phyloP scores from a whole-genome alignment of 2,329 filamentous ascomycete genomes.

The Arthrinium phaeospermum region DNA sequence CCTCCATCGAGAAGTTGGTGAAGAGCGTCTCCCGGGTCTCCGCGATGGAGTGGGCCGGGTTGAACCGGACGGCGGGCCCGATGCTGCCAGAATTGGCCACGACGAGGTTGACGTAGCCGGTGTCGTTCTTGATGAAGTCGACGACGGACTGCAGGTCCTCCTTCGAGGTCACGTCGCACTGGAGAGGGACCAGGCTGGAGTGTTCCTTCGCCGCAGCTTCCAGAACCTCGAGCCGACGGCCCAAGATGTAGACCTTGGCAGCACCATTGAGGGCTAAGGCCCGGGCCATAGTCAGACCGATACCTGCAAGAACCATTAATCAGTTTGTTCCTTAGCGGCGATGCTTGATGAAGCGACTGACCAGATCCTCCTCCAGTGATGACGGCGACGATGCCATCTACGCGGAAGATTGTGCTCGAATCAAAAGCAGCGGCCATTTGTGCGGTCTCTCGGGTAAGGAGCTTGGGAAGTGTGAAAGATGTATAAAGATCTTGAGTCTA shows the following conservation, averaged over 20 bases:
- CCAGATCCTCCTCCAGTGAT: constrained; percentile 20
- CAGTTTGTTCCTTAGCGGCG: constrained; percentile 14
- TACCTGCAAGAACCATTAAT: constrained; percentile 46
- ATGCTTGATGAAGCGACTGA: constrained; percentile 15
- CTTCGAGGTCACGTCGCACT: constrained; percentile 69
- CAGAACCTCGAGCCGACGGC: constrained; percentile 57
- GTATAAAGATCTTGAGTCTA: no score
- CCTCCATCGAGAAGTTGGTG: constrained; percentile 48
- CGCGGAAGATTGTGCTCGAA: constrained; percentile 13
- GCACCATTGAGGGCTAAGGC: constrained; percentile 62
- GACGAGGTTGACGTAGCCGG: constrained; percentile 67
- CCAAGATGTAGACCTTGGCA: constrained; percentile 63
- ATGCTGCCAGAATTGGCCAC: constrained; percentile 68
- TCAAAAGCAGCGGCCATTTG: constrained; percentile 15
- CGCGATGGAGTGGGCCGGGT: background rate
- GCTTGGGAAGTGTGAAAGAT: no score
- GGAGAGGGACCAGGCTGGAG: constrained; percentile 45
- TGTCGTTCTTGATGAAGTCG: constrained; percentile 57
- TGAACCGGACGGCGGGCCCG: constrained; percentile 49
- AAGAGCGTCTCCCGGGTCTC: constrained; percentile 12
- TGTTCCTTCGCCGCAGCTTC: constrained; percentile 50
- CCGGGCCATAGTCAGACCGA: constrained; percentile 64
- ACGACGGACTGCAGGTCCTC: constrained; percentile 62
- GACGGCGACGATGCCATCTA: constrained; percentile 13
- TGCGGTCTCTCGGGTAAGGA: background rate